These are phyloP conservation scores for Candida sp. DNA, from an alignment of 1,139 yeast genomes.

Conservation along the genomic window DNA sequence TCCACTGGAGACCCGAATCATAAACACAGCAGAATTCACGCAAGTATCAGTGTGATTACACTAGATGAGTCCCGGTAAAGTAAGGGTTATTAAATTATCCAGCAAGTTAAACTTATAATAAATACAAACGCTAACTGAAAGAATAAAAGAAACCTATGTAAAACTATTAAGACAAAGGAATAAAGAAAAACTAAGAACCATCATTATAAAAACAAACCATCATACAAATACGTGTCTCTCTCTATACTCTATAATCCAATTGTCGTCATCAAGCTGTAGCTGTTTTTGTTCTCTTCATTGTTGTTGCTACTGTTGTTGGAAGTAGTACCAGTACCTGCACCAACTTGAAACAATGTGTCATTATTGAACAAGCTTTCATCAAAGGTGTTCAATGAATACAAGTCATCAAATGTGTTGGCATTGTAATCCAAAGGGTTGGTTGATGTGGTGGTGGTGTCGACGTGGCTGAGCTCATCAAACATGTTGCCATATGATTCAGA, in stretches of 20 bases:
- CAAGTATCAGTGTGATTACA: too few species aligned
- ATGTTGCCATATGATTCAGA: neutral
- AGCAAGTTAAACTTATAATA: too few species aligned
- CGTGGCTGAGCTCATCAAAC: neutral
- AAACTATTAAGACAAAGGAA: neutral
- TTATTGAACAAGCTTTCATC: conserved; percentile 9
- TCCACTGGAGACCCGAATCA: too few species aligned
- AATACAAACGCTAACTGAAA: too few species aligned
- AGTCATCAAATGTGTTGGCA: conserved; percentile 6
- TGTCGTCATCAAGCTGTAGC: conserved; percentile 8
- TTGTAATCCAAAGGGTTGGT: neutral
- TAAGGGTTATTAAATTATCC: too few species aligned
- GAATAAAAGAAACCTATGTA: too few species aligned
- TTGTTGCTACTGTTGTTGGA: neutral
- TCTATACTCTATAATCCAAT: conserved; percentile 11
- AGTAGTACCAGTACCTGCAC: conserved; percentile 8
- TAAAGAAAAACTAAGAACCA: neutral
- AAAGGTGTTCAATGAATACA: conserved; percentile 3
- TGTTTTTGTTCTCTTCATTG: neutral
- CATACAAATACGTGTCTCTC: neutral
- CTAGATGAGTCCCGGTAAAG: too few species aligned
- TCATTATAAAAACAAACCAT: neutral
- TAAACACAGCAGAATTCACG: too few species aligned
- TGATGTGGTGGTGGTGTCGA: neutral
- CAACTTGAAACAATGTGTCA: conserved; percentile 3